phyloP scores from a whole-genome alignment of 2,329 filamentous ascomycete species.

The Apiospora saccharicola region DNA sequence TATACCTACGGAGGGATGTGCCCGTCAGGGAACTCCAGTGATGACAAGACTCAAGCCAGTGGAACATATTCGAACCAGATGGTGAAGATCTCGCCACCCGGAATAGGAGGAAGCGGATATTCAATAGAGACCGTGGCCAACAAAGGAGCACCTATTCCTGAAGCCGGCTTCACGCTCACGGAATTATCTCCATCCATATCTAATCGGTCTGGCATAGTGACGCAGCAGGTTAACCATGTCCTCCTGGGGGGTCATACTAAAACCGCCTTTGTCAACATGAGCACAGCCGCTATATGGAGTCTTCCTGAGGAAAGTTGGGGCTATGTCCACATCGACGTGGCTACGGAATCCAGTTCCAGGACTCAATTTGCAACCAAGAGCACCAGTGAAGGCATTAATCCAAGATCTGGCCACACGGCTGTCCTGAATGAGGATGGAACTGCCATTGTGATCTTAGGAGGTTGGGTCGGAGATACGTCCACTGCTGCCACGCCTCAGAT shows the following conservation, averaged over 20 bases:
- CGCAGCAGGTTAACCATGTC: constrained; percentile 80
- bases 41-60: constrained; percentile 73
- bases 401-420: constrained; percentile 88
- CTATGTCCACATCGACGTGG: constrained; percentile 68
- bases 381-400: constrained; percentile 64
- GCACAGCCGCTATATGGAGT: constrained; percentile 84
- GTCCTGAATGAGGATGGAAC: constrained; percentile 81
- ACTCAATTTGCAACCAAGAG: constrained; percentile 64
- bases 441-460: constrained; percentile 81
- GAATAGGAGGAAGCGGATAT: constrained; percentile 43
- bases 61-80: constrained; percentile 85
- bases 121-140: constrained; percentile 48
- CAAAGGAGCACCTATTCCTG: constrained; percentile 71
- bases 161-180: constrained; percentile 88
- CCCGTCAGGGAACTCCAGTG: constrained; percentile 56
- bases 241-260: constrained; percentile 86
- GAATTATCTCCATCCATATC: constrained; percentile 74
- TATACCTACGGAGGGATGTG: constrained; percentile 96
- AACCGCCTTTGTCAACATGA: constrained; percentile 91
- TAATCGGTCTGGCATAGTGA: constrained; percentile 69
- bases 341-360: constrained; percentile 50
- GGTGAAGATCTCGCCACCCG: constrained; percentile 67
- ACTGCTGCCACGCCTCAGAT: constrained; percentile 84
- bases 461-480: constrained; percentile 86
- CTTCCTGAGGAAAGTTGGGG: constrained; percentile 88